Evolutionary conservation across 2,329 filamentous ascomycete species (phyloP).

Genomic region (Neofusicoccum ribis): DNA sequence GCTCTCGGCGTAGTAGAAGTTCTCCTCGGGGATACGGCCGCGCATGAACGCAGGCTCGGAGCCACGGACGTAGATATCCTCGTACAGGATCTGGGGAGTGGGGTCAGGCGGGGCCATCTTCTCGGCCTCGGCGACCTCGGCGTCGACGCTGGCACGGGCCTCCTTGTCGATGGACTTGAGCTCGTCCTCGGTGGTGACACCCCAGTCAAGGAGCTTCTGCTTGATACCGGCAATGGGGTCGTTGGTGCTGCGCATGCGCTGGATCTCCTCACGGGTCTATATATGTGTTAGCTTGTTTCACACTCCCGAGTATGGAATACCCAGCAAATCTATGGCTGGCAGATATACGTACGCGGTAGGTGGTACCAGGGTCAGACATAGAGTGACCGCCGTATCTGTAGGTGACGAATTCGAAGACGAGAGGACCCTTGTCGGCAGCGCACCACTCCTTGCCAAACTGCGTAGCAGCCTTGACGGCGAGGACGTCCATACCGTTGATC

Average conservation of each 20-base stretch:
- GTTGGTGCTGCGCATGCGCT: constrained; percentile 98
- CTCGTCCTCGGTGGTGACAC: constrained; percentile 86
- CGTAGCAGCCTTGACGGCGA: constrained; percentile 95
- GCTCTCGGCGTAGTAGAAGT: constrained; percentile 67
- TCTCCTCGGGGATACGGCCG: constrained; percentile 87
- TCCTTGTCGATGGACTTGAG: constrained; percentile 96
- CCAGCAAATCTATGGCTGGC: no score
- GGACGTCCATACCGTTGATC: constrained; percentile 99
- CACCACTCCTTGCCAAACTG: constrained; percentile 91
- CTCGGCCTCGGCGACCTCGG: constrained; percentile 88
- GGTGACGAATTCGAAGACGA: constrained; percentile 98
- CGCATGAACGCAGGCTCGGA: constrained; percentile 86
- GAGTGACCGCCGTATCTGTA: constrained; percentile 99
- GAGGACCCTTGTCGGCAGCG: constrained; percentile 78
- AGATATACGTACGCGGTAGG: constrained; percentile 67
- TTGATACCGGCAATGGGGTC: constrained; percentile 98
- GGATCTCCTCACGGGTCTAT: constrained; percentile 92
- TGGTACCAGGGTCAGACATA: constrained; percentile 99
- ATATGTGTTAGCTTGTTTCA: constrained; percentile 23
- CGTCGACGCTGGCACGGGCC: constrained; percentile 79
- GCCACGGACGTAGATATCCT: constrained; percentile 93
- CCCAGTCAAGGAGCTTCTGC: constrained; percentile 97
- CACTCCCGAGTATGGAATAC: no score
- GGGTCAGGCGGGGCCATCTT: constrained; percentile 78
- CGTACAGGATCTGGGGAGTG: constrained; percentile 80